These are phyloP conservation scores for Phyllosticta capitalensis DNA, from an alignment of 2,329 filamentous ascomycete genomes.

Conservation along the genomic window DNA sequence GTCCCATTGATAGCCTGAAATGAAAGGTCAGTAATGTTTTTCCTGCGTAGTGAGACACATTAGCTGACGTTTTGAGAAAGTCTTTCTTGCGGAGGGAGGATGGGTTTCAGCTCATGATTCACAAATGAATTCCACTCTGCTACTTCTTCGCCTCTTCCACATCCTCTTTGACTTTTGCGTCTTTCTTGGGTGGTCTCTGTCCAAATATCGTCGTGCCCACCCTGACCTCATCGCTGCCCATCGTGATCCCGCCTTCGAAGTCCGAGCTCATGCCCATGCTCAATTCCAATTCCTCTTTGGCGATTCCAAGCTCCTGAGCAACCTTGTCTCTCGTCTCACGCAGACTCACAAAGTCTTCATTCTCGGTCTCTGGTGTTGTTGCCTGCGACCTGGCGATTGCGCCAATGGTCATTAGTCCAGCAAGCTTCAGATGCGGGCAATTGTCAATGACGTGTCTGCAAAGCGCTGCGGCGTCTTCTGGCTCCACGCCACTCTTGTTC, in stretches of 20 bases:
- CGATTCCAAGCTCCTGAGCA: slow-evolving; percentile 48
- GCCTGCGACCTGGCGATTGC: slow-evolving; percentile 78
- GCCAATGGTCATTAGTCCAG: slow-evolving; percentile 94
- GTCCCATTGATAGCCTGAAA: neutral
- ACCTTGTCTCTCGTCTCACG: slow-evolving; percentile 62
- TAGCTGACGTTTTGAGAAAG: neutral
- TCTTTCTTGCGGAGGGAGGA: neutral
- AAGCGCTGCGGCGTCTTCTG: slow-evolving; percentile 52
- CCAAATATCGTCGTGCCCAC: slow-evolving; percentile 95
- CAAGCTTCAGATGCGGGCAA: slow-evolving; percentile 64
- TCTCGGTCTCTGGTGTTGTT: slow-evolving; percentile 63
- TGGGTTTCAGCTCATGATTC: neutral
- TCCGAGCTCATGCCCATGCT: slow-evolving; percentile 99
- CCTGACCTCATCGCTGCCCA: slow-evolving; percentile 83
- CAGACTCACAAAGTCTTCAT: slow-evolving; percentile 76
- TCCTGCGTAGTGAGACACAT: neutral
- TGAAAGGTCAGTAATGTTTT: neutral
- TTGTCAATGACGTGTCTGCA: slow-evolving; percentile 60
- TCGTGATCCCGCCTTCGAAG: slow-evolving; percentile 74
- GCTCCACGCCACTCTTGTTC: slow-evolving; percentile 72
- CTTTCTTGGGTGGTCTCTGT: slow-evolving; percentile 64
- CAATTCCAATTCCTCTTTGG: slow-evolving; percentile 59
- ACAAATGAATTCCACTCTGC: neutral
- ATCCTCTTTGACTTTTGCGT: slow-evolving; percentile 55
- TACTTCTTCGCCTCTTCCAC: slow-evolving; percentile 8